Base-by-base conservation (phyloP, 192 early-diverging fungal genomes). In the Radiomyces spectabilis region DNA sequence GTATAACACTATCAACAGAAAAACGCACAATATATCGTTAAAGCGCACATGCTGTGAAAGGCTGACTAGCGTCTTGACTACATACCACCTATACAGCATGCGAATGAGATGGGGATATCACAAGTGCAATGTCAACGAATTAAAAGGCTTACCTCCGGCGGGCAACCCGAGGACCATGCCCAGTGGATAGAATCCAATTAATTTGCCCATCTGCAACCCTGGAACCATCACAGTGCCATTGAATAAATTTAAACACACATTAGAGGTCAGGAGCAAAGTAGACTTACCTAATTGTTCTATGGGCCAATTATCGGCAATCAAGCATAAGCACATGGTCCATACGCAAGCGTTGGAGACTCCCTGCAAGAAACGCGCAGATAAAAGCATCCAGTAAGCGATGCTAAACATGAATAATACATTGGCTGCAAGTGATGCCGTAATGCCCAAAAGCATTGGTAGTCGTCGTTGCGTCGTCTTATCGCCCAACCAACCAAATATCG, bases 161-260 rank as follows among this genome's bases (percentile, higher is more conserved):
- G 72, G 72, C 22, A 67, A 63, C 32, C 72, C 72, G 16, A 51
- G 57, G 39, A 70, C 61, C 57, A 74, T 53, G 6, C 72, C 72
- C 9, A 70, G 25, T 5, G 67, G 53, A 48, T 69, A 69, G 26
- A 61, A 65, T 15, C 65, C 45, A 56, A 70, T 54, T 31, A 70
- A 52, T 40, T 74, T 74, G 8, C 72, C 72, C 67, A 70, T 74
- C 42, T 74, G 58, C 1, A 53, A 29, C 26, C 66, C 72, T 19
- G 57, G n/a, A n/a, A n/a, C n/a, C n/a, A n/a, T n/a, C n/a, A n/a
- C n/a, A n/a, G n/a, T n/a, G n/a, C n/a, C n/a, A n/a, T n/a, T n/a
- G n/a, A n/a, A n/a, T n/a, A n/a, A n/a, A n/a, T n/a, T n/a, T n/a
- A n/a, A n/a, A n/a, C n/a, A n/a, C n/a, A n/a, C n/a, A n/a, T n/a